Evolutionary conservation across 2,329 filamentous ascomycete species (phyloP), one percentile per base, ranked within the genome.

Genomic region (Trichoderma sp.): DNA sequence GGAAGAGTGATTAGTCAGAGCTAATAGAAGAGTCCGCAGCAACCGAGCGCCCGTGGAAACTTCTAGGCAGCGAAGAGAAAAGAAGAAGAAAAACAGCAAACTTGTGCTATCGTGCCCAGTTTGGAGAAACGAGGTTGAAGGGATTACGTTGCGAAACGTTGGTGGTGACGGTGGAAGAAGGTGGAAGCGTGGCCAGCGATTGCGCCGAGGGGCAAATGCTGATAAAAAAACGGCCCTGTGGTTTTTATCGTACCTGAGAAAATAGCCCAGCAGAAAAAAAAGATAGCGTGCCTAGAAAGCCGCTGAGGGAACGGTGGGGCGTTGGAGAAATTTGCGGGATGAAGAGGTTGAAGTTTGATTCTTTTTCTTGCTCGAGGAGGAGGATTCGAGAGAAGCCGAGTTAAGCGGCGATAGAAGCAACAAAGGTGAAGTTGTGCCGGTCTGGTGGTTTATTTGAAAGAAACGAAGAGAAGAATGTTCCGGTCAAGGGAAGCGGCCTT

Each of bases 1-100:
- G 24, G 33, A 45, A 64, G n/a, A 63, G 45, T 50, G 66, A 76
- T 76, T 75, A 76, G 75, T 76, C 56, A 60, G 31, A 72, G 68
- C 35, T 24, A 53, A 75, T 11, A 24, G 35, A 27, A 35, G 50
- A 50, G 60, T 29, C 50, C 41, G 60, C n/a, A 65, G 53, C 38
- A 65, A 67, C 71, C 63, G 71, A 27, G 38, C 35, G 45, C 41
- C 65, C 38, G 63, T 35, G 41, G 53, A 63, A 74, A 66, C 24
- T 67, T 74, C 63, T 74, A 60, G 33, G 45, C 53, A 67, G 21
- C 50, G 24, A 50, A 67, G 38, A 56, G 60, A 27, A 45, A n/a
- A 9, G 41, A 45, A 38, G 24, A 45, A 67, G 59, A 56, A 41
- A 21, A 67, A 59, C 29, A 59, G 21, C 31, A 27, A 50, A 29